Conservation (phyloP, 306 rosid species). For the Mimosa bimucronata region DNA sequence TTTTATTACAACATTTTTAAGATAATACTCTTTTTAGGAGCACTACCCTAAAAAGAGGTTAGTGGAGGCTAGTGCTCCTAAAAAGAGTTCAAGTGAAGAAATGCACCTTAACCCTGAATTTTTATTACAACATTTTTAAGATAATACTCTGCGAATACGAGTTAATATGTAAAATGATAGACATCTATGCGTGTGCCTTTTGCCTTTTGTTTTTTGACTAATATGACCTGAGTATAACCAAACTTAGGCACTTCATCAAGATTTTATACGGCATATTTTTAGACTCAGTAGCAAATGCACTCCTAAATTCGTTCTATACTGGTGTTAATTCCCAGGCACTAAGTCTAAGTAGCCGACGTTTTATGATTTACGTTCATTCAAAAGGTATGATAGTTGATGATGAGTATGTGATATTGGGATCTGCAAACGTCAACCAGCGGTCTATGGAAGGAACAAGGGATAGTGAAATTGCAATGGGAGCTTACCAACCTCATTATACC, state of each 20-base stretch:
- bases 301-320: constrained; percentile 31
- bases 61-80: no score
- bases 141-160: not conserved
- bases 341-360: constrained; percentile 72
- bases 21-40: no score
- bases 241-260: constrained; percentile 7
- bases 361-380: constrained; percentile 97
- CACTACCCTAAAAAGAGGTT: no score
- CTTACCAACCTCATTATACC: constrained; percentile 82
- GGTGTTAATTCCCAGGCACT: constrained; percentile 63
- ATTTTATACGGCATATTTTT: not conserved
- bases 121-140: constrained; percentile 8
- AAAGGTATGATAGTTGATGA: constrained; percentile 99
- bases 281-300: not conserved
- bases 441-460: constrained; percentile 99
- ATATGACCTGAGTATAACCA: constrained; percentile 2
- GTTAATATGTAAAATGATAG: constrained; percentile 24
- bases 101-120: not conserved
- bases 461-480: constrained; percentile 99
- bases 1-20: no score
- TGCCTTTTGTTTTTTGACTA: constrained; percentile 2
- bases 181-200: not conserved
- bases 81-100: no score
- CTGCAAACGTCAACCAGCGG: constrained; percentile 98
- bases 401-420: constrained; percentile 87